Evolutionary conservation across 768 basidiomycete species (phyloP), one percentile per base, ranked within the genome.

Genomic region (Crucibulum laeve): DNA sequence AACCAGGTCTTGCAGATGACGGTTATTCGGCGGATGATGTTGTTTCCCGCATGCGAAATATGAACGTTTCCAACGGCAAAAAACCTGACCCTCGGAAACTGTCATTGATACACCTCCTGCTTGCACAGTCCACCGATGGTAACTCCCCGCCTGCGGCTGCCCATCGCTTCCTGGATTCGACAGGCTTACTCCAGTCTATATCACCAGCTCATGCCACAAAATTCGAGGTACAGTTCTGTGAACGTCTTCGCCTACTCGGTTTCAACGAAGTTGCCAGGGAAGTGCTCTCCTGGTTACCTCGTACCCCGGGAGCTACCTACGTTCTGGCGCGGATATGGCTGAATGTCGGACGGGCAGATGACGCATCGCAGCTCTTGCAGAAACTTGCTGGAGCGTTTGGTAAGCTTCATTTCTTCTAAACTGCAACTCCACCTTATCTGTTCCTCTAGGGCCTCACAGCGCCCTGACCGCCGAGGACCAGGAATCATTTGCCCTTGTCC

Each of bases 321-420:
- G 77, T 94, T 28, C 73, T 77, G 28, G 82, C 82, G 4, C 71
- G 82, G 49, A 66, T 91, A 5, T 79, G 76, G 70, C 61, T 91
- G 35, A 72, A 78, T 49, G 63, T 79, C 24, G 82, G 86, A 4
- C 76, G 82, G 25, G 66, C 76, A 21, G 87, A 85, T 39, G 90
- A 93, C 50, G 87, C 90, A 1, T 78, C 82, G 1, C 68, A 68
- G 44, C 60, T 84, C 34, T 65, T 96, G 52, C 84, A 93, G 59
- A 83, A 79, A 52, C 63, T 92, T 15, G 84, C 83, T 19, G 82
- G 82, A 26, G 73, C 73, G 55, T 88, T 91, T 52, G 86, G 91
- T 90, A 54, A 54, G 80, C 58, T 22, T 32, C 54, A 44, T 22
- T 28, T 42, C 38, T 40, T 53, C 46, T 21, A 30, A 34, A 26